Percentiles rank a stretch among this genome's conserved stretches.
Evolutionary conservation across 805 yeast species (phyloP).

Genomic region (Wickerhamomyces rabaulensis): DNA sequence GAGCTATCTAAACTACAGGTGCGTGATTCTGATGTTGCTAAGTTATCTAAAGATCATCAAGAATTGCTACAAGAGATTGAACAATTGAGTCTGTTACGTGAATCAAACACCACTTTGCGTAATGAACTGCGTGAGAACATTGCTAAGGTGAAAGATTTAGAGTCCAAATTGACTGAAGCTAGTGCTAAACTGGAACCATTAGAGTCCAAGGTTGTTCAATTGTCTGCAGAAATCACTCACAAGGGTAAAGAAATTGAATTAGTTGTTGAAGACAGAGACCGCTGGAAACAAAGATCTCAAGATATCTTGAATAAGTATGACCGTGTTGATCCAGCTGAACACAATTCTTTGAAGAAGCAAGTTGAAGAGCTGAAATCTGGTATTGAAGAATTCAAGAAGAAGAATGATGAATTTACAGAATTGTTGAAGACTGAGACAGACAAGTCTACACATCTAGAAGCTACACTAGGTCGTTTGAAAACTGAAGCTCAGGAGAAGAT

Average conservation of each 20-base stretch:
- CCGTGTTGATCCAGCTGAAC: conserved; percentile 43
- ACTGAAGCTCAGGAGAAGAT: conserved; percentile 26
- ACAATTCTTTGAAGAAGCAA: conserved; percentile 30
- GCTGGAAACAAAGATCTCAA: conserved; percentile 51
- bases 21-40: conserved; percentile 25
- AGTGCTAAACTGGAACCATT: conserved; percentile 39
- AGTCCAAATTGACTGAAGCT: conserved; percentile 30
- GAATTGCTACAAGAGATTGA: conserved; percentile 48
- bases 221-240: conserved; percentile 38
- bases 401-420: conserved; percentile 20
- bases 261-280: conserved; percentile 47
- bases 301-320: conserved; percentile 41
- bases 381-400: conserved; percentile 21
- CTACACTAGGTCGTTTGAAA: conserved; percentile 16
- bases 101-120: conserved; percentile 62
- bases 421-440: conserved; percentile 15
- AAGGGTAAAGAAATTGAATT: conserved; percentile 45
- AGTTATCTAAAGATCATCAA: conserved; percentile 33
- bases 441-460: conserved; percentile 16
- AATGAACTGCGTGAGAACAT: conserved; percentile 36
- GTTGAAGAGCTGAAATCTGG: conserved; percentile 20
- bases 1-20: conserved; percentile 38
- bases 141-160: conserved; percentile 32
- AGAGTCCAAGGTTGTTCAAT: conserved; percentile 31
- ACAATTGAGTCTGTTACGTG: conserved; percentile 58